These are phyloP conservation scores for Castanea crenata DNA, from an alignment of 306 rosid species.

Conservation along the genomic window DNA sequence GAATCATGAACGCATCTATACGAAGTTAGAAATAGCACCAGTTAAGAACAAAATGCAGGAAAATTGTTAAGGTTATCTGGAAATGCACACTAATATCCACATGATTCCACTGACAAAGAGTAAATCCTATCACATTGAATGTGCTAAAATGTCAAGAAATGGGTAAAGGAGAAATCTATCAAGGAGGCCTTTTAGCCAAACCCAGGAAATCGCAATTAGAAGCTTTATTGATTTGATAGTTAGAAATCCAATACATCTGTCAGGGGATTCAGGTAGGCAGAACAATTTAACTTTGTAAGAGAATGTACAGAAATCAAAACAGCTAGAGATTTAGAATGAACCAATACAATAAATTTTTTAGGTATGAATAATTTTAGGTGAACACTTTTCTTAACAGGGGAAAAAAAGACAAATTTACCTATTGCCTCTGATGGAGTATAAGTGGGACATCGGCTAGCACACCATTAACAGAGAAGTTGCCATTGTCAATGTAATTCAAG, in stretches of 20 bases:
- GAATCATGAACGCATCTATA: neutral
- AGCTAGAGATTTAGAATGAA: neutral
- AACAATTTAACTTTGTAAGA: neutral
- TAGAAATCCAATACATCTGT: neutral
- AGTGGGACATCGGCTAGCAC: slow-evolving; percentile 55
- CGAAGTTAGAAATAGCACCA: neutral
- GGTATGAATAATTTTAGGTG: too few species aligned
- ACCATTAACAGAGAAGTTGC: slow-evolving; percentile 78
- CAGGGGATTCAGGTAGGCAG: neutral
- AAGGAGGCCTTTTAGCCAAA: neutral
- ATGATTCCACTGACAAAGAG: neutral
- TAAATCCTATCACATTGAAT: neutral
- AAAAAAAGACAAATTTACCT: too few species aligned
- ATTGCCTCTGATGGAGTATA: too few species aligned
- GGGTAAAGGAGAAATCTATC: neutral
- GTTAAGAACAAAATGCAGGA: neutral
- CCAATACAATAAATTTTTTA: neutral
- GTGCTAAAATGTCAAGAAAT: neutral
- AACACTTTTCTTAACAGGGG: too few species aligned
- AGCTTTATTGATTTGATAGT: neutral
- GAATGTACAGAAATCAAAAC: neutral
- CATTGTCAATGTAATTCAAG: slow-evolving; percentile 68
- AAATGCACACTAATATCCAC: neutral
- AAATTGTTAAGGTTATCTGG: neutral
- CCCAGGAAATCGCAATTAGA: neutral